phyloP scores from a whole-genome alignment of 352 stramenopile genomes.

The Phytophthora sojae region DNA sequence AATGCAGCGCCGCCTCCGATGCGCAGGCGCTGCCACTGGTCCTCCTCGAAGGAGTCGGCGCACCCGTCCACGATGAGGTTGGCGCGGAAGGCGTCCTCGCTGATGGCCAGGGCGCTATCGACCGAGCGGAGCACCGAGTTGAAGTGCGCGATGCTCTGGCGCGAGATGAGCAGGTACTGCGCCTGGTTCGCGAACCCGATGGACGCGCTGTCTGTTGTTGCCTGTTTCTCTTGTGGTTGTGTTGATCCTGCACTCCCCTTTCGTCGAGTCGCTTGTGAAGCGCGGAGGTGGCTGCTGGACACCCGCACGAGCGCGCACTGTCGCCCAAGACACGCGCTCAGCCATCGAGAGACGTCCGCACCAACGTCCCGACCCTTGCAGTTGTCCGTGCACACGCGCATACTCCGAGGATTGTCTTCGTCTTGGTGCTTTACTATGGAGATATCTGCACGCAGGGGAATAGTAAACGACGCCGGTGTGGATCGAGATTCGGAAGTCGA shows the following conservation, averaged over 20 bases:
- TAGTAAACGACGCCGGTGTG: conserved; percentile 35
- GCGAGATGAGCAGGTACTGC: conserved; percentile 72
- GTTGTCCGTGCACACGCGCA: conserved; percentile 60
- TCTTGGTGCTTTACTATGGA: conserved; percentile 26
- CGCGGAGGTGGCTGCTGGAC: conserved; percentile 48
- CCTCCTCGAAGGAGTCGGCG: conserved; percentile 74
- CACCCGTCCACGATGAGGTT: conserved; percentile 79
- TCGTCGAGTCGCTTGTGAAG: conserved; percentile 24
- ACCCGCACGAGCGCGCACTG: conserved; percentile 80
- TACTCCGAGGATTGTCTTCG: conserved; percentile 34
- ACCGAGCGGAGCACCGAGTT: conserved; percentile 50
- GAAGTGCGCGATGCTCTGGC: conserved; percentile 60
- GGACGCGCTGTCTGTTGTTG: conserved; percentile 16
- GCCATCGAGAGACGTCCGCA: conserved; percentile 65
- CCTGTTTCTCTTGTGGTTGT: background rate
- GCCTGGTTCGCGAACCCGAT: conserved; percentile 85
- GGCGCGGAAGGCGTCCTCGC: conserved; percentile 76
- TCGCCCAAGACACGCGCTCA: conserved; percentile 66
- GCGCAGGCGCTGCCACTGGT: conserved; percentile 62
- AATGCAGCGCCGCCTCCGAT: conserved; percentile 51
- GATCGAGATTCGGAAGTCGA: conserved; percentile 9
- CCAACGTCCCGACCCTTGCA: conserved; percentile 66
- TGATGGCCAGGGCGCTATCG: conserved; percentile 39
- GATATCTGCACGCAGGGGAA: conserved; percentile 42
- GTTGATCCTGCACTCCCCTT: conserved; percentile 6